These are phyloP conservation scores for Solanum hybrid DNA, from an alignment of 305 asterid species.

Conservation along the genomic window DNA sequence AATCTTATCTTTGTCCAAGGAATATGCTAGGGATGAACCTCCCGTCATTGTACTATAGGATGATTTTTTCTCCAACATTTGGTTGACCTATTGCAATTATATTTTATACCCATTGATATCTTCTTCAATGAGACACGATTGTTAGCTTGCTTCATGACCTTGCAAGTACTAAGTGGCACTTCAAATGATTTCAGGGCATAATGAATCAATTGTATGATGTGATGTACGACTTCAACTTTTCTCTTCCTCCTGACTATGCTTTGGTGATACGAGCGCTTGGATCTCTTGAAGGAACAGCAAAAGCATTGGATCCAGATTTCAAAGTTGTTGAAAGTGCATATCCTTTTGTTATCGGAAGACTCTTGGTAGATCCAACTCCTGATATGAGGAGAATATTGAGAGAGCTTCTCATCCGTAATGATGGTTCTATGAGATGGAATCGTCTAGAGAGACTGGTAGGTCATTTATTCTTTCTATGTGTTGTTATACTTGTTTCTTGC, in stretches of 20 bases:
- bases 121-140: background rate
- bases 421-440: slow-evolving; percentile 92
- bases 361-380: slow-evolving; percentile 81
- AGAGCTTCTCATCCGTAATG: slow-evolving; percentile 81
- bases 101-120: background rate
- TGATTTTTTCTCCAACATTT: background rate
- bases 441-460: slow-evolving; percentile 85
- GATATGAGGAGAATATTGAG: slow-evolving; percentile 95
- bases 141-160: background rate
- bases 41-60: background rate
- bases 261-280: slow-evolving; percentile 93
- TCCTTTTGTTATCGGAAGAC: slow-evolving; percentile 91
- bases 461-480: background rate
- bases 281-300: slow-evolving; percentile 98
- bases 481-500: background rate
- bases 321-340: slow-evolving; percentile 97
- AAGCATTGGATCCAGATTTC: slow-evolving; percentile 85
- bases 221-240: slow-evolving; percentile 88
- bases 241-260: slow-evolving; percentile 98
- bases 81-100: background rate
- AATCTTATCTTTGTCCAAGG: background rate
- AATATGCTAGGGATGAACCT: background rate
- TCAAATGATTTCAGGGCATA: slow-evolving; percentile 53
- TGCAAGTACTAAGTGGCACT: background rate
- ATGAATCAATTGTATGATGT: slow-evolving; percentile 78